phyloP scores from a whole-genome alignment of 805 yeast species.

The baker's yeast (Saccharomyces cerevisiae) region DNA sequence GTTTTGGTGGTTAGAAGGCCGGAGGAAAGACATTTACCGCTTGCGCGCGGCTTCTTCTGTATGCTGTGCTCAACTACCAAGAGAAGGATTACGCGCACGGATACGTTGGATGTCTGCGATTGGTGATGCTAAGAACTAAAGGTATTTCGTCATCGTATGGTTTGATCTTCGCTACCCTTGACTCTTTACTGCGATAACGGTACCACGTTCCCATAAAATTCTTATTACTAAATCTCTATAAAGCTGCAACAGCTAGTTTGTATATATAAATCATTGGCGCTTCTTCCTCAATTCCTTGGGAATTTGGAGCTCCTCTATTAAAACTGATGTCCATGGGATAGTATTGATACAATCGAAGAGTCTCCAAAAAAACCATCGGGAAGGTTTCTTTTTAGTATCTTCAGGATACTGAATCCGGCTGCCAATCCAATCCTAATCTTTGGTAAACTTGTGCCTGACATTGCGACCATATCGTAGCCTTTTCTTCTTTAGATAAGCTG shows the following conservation, averaged over 20 bases:
- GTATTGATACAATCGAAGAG: not conserved
- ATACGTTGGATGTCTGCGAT: not conserved
- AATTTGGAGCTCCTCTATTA: not conserved
- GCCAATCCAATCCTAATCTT: slow-evolving; percentile 50
- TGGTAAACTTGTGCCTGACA: slow-evolving; percentile 48
- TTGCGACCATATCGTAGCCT: slow-evolving; percentile 49
- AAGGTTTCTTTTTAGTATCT: not conserved
- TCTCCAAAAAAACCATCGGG: not conserved
- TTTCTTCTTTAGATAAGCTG: slow-evolving; percentile 41
- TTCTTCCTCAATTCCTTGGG: not conserved
- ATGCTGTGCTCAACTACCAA: not conserved
- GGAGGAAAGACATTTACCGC: not conserved
- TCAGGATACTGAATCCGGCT: slow-evolving; percentile 30
- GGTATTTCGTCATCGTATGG: not conserved
- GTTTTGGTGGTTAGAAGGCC: not conserved
- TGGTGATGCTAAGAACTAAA: not conserved
- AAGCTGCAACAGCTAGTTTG: not conserved
- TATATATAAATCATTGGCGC: not conserved
- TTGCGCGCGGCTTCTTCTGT: not conserved
- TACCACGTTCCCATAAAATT: not conserved
- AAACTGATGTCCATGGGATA: not conserved
- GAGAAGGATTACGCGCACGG: not conserved
- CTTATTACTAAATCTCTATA: not conserved
- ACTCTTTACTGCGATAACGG: not conserved
- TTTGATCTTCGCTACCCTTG: not conserved